Base-by-base conservation (phyloP, 1,139 yeast genomes). In the Yamadazyma spencermartinsiae region DNA sequence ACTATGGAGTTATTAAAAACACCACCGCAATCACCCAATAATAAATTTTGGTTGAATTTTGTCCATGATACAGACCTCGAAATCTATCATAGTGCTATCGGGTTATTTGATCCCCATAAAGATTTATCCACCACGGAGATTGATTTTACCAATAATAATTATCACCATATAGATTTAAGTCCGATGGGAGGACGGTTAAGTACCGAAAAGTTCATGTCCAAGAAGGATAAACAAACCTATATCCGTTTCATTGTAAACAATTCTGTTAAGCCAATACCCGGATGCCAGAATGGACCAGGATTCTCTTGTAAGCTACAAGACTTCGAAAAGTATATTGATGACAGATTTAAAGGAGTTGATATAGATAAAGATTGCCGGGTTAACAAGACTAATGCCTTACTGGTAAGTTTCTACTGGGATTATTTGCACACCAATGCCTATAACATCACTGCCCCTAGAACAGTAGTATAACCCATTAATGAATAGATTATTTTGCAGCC, bases 11-110 rank as follows among this genome's bases (percentile, higher is more conserved):
- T 63, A 39, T 54, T 67, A 41, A 53, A 56, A 23, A 19, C 31
- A 5, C 31, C 31, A 14, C 4, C 11, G 4, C 52, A 48, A 8
- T 35, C 44, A 35, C 42, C 46, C 29, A 52, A 61, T 50, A 48
- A 58, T 56, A 60, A 72, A 58, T 54, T 72, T 49, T 48, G 65
- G 64, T 57, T 75, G 42, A 64, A 74, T 18, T 80, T 80, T 52
- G 66, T 78, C 23, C 86, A 80, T 54, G 86, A 80, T 52, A 66
- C 77, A 29, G 80, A 79, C 48, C 58, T 80, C 30, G 66, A 74
- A 37, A 61, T 74, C 21, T 70, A 68, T 48, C 61, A 75, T 35
- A 60, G 80, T 19, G 76, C 82, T 6, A 60, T 79, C 36, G 83
- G 82, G 3, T 52, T 79, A 34, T 66, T 73, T 30, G 67, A 64